A percentile compares a stretch with the other conserved stretches of the same genome.
These are phyloP conservation scores for Aristolochia fimbriata DNA, from an alignment of 164 flowering plant genomes.

Conservation along the genomic window DNA sequence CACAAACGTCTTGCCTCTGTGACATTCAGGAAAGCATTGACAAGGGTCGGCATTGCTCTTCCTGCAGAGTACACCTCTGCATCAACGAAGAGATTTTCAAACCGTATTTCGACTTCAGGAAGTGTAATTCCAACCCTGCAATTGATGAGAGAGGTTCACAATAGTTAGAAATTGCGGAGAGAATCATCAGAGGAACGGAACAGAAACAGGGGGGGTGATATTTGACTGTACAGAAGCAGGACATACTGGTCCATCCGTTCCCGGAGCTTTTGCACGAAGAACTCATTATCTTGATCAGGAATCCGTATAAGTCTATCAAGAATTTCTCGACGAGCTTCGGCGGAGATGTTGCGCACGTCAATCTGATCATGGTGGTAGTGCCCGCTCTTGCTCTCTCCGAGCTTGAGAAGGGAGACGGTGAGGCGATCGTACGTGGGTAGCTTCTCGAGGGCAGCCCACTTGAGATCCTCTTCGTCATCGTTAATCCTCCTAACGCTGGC, in stretches of 20 bases:
- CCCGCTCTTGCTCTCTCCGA: slow-evolving; percentile 14
- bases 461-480: slow-evolving; percentile 57
- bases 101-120: slow-evolving; percentile 55
- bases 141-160: background rate
- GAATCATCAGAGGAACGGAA: background rate
- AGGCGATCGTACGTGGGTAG: slow-evolving; percentile 45
- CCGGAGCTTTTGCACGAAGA: slow-evolving; percentile 40
- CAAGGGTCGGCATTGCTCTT: slow-evolving; percentile 58
- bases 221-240: too few species aligned
- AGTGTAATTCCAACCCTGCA: slow-evolving; percentile 48
- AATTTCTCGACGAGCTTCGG: slow-evolving; percentile 24
- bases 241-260: slow-evolving; percentile 26
- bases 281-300: slow-evolving; percentile 42
- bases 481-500: slow-evolving; percentile 8
- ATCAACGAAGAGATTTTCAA: slow-evolving; percentile 36
- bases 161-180: background rate
- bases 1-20: slow-evolving; percentile 26
- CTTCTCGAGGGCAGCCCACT: slow-evolving; percentile 64
- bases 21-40: slow-evolving; percentile 33
- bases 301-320: slow-evolving; percentile 31
- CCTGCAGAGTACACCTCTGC: slow-evolving; percentile 47
- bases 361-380: slow-evolving; percentile 17
- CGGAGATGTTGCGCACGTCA: slow-evolving; percentile 23
- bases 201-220: background rate
- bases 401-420: slow-evolving; percentile 23